phyloP scores from a whole-genome alignment of 306 rosid genomes.

The Rosa lucieae region DNA sequence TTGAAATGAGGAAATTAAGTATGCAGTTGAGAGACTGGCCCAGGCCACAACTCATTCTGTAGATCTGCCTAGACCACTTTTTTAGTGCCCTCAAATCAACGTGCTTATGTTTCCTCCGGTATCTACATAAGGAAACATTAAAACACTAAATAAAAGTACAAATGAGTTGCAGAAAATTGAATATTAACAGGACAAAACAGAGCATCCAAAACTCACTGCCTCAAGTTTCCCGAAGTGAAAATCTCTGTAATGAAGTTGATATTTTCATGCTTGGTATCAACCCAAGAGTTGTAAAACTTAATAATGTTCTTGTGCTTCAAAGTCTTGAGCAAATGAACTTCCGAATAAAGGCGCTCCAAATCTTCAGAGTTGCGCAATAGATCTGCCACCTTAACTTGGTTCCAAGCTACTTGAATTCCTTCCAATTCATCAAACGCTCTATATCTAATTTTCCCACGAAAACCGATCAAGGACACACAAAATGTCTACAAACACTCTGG shows the following conservation, averaged over 20 bases:
- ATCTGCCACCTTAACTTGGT: constrained; percentile 92
- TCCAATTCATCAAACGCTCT: constrained; percentile 95
- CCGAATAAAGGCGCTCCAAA: constrained; percentile 87
- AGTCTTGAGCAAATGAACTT: constrained; percentile 92
- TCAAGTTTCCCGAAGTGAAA: constrained; percentile 87
- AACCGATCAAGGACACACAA: constrained; percentile 50
- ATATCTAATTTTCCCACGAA: constrained; percentile 58
- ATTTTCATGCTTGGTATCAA: constrained; percentile 70
- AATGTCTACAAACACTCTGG: background rate
- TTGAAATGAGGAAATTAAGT: no score
- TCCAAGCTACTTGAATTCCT: constrained; percentile 99
- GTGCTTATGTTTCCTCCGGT: constrained; percentile 88
- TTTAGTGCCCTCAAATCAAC: constrained; percentile 97
- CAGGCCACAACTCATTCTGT: no score
- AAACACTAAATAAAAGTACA: constrained; percentile 4
- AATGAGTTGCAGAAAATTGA: background rate
- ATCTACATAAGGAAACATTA: constrained; percentile 45
- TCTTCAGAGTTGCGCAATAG: constrained; percentile 73
- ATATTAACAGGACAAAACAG: background rate
- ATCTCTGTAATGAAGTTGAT: constrained; percentile 94
- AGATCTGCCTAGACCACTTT: constrained; percentile 98
- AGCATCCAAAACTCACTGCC: constrained; percentile 66
- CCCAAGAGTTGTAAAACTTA: constrained; percentile 86
- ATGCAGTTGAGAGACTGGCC: no score
- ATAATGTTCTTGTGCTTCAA: constrained; percentile 94